Base-by-base conservation (phyloP, 352 stramenopile species). In the Phytophthora multivora region DNA sequence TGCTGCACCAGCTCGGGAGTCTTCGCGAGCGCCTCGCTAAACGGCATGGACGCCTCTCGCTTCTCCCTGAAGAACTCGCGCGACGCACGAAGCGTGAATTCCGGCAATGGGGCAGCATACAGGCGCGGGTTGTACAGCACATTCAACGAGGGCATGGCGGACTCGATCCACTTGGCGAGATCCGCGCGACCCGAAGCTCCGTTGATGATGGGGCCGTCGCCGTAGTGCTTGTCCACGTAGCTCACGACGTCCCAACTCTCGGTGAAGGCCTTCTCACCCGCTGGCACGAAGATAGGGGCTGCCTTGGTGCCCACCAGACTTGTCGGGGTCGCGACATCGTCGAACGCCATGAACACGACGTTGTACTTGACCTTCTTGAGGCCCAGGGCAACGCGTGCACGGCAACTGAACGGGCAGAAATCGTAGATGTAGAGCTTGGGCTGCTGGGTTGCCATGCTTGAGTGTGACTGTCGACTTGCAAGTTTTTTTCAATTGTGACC, bases 341-440 rank as follows among this genome's bases (percentile, higher is more conserved):
- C 63, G 65, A 66, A 74, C n/a, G 74, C 72, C 45, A 86, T 60
- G 65, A 75, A 78, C 4, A 66, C 3, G 12, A 78, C 55, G 38
- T 66, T 36, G 28, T 78, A 66, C 56, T 60, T 52, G 31, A 80
- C 47, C 9, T 68, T 59, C 69, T 87, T 87, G 45, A 83, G 63
- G 13, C 74, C 75, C 26, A 59, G 64, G 15, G 83, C 78, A 69
- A 77, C 73, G 16, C 76, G 75, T 30, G 66, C 76, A 4, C 79
- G 79, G 38, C 79, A 75, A 62, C 73, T 79, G 61, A 81, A 86
- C 4, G 79, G 73, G 49, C 73, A 84, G 50, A 73, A 57, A 66
- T 88, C 79, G 64, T 88, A 88, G 53, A 84, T 73, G 66, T 83
- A 86, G n/a, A 88, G 64, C 71, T 77, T 28, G 16, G 40, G 40